Evolutionary conservation across 2,329 filamentous ascomycete genomes (phyloP).

Genomic region (Parastagonospora avenae): DNA sequence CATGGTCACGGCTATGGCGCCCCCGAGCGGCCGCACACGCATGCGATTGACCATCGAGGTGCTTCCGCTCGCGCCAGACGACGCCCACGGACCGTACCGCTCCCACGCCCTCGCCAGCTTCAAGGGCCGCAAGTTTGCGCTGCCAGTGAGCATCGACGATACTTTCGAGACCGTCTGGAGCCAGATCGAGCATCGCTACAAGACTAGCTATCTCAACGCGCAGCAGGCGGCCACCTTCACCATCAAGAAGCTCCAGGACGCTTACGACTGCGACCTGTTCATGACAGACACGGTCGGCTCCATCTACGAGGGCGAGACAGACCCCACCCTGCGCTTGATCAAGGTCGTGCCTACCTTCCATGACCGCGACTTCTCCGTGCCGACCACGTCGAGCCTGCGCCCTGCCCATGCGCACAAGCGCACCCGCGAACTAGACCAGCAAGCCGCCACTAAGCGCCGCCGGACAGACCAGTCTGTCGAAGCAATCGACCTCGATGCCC

Average conservation of each 20-base stretch:
- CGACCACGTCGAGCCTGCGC: conserved; percentile 35
- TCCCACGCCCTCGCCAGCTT: conserved; percentile 23
- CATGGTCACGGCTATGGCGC: not conserved
- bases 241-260: conserved; percentile 46
- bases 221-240: conserved; percentile 29
- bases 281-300: conserved; percentile 41
- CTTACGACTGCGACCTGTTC: conserved; percentile 44
- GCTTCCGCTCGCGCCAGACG: conserved; percentile 29
- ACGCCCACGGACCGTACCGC: conserved; percentile 23
- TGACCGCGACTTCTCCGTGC: conserved; percentile 41
- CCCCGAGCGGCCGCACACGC: conserved; percentile 2
- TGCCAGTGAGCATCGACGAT: conserved; percentile 34
- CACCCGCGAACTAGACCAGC: conserved; percentile 10
- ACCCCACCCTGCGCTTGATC: conserved; percentile 33
- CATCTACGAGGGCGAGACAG: conserved; percentile 39
- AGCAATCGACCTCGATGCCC: conserved; percentile 8
- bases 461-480: conserved; percentile 26
- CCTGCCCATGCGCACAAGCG: conserved; percentile 32
- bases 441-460: conserved; percentile 27
- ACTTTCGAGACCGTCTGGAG: conserved; percentile 39
- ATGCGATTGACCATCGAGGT: conserved; percentile 41
- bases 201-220: conserved; percentile 39
- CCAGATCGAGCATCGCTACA: conserved; percentile 40
- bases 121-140: conserved; percentile 44
- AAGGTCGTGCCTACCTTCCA: conserved; percentile 36